Evolutionary conservation across 306 rosid species (phyloP).

Genomic region (Hylodesmum podocarpum): DNA sequence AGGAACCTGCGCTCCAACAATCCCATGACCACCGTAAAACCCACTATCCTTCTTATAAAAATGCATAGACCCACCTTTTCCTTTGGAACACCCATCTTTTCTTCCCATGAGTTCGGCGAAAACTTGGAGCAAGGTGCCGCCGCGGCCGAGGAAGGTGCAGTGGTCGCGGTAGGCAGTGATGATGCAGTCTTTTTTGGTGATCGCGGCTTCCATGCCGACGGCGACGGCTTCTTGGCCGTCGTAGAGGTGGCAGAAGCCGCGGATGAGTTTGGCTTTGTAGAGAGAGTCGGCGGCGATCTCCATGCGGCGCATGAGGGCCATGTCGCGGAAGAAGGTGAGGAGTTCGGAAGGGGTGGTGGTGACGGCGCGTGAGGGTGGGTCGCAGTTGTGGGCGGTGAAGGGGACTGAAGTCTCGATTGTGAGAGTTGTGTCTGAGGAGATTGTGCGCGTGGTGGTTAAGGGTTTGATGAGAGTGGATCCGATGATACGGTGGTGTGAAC

Average conservation of each 20-base stretch:
- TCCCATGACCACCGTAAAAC: slow-evolving; percentile 91
- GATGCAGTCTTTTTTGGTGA: slow-evolving; percentile 63
- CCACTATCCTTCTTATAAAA: slow-evolving; percentile 73
- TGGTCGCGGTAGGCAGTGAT: slow-evolving; percentile 91
- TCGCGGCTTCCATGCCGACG: slow-evolving; percentile 84
- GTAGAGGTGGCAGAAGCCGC: slow-evolving; percentile 93
- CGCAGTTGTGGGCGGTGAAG: slow-evolving; percentile 72
- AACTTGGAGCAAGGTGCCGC: slow-evolving; percentile 60
- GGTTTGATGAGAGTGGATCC: slow-evolving; percentile 52
- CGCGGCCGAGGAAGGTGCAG: slow-evolving; percentile 75
- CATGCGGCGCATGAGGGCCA: slow-evolving; percentile 90
- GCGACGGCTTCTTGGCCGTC: slow-evolving; percentile 96
- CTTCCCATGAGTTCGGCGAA: slow-evolving; percentile 90
- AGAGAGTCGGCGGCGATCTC: slow-evolving; percentile 97
- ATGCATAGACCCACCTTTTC: slow-evolving; percentile 97
- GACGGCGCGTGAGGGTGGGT: slow-evolving; percentile 73
- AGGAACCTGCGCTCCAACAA: slow-evolving; percentile 94
- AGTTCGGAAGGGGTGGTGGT: slow-evolving; percentile 66
- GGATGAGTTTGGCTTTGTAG: slow-evolving; percentile 88
- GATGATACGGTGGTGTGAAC: slow-evolving; percentile 19
- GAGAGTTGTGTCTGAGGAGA: slow-evolving; percentile 46
- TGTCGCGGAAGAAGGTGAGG: slow-evolving; percentile 60
- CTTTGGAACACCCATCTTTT: slow-evolving; percentile 66
- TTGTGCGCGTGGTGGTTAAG: slow-evolving; percentile 46
- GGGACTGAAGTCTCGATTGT: slow-evolving; percentile 78